These are phyloP conservation scores for Penicillium lagena DNA, from an alignment of 495 filamentous ascomycete species.

Conservation along the genomic window DNA sequence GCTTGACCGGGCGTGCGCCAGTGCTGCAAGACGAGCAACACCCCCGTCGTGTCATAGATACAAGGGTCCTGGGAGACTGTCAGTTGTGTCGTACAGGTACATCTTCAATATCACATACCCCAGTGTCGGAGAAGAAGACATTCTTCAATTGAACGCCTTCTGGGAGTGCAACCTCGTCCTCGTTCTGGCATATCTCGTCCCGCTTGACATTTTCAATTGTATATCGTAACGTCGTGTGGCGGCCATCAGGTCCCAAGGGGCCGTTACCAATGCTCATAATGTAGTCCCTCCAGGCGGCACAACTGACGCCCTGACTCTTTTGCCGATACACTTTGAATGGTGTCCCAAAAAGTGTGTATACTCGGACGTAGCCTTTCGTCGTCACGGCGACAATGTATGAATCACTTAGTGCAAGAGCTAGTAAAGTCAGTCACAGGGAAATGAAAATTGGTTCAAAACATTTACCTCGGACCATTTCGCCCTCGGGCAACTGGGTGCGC, in stretches of 20 bases:
- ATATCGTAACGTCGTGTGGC: slow-evolving; percentile 64
- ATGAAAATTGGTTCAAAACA: neutral
- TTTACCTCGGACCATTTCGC: slow-evolving; percentile 64
- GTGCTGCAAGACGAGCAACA: slow-evolving; percentile 78
- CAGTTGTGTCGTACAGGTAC: slow-evolving; percentile 4
- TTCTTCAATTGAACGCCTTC: slow-evolving; percentile 62
- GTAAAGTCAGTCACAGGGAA: slow-evolving; percentile 2
- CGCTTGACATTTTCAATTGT: slow-evolving; percentile 88
- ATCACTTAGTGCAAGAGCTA: slow-evolving; percentile 85
- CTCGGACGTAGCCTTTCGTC: slow-evolving; percentile 74
- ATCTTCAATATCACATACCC: slow-evolving; percentile 43
- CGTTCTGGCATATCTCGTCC: slow-evolving; percentile 86
- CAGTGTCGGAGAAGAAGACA: slow-evolving; percentile 87
- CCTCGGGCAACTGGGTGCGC: slow-evolving; percentile 74
- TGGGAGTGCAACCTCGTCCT: slow-evolving; percentile 82
- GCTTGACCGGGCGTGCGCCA: slow-evolving; percentile 84
- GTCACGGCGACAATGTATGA: slow-evolving; percentile 87
- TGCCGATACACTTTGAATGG: slow-evolving; percentile 84
- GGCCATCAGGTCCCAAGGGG: slow-evolving; percentile 70
- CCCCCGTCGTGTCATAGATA: slow-evolving; percentile 87
- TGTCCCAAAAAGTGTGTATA: slow-evolving; percentile 89
- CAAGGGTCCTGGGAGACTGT: slow-evolving; percentile 64
- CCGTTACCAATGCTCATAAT: slow-evolving; percentile 92
- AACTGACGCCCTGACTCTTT: slow-evolving; percentile 88
- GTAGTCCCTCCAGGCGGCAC: slow-evolving; percentile 89